Conservation (phyloP, 192 early-diverging fungal species). For the Allomyces macrogynus region DNA sequence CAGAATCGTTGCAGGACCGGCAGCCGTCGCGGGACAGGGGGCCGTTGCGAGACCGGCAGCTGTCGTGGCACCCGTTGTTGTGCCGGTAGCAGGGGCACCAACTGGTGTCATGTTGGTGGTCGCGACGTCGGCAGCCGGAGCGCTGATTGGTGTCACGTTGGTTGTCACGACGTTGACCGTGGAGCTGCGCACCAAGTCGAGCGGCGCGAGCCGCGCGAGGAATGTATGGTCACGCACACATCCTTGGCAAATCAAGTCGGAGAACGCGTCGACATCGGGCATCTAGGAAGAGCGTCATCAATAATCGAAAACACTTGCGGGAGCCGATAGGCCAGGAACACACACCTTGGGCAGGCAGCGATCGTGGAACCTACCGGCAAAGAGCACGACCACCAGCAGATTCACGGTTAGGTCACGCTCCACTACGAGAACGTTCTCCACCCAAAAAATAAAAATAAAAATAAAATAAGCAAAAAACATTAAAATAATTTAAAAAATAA, state of each 20-base stretch:
- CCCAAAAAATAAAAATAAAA: no score
- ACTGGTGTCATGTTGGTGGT: not conserved
- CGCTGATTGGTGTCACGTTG: not conserved
- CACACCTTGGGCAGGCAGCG: conserved; percentile 14
- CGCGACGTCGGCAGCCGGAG: not conserved
- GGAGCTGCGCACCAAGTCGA: conserved; percentile 10
- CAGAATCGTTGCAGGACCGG: no score
- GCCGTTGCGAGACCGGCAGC: no score
- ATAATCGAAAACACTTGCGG: not conserved
- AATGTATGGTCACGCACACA: conserved; percentile 30
- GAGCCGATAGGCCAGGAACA: not conserved
- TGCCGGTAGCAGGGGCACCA: no score
- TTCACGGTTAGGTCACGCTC: no score
- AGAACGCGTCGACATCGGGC: conserved; percentile 31
- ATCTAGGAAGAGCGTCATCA: conserved; percentile 9
- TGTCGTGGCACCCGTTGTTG: no score
- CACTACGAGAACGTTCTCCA: no score
- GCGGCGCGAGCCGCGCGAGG: conserved; percentile 13
- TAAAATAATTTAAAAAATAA: no score
- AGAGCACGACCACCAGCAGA: no score
- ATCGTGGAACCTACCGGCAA: conserved; percentile 38
- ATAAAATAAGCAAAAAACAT: no score
- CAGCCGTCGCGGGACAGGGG: no score
- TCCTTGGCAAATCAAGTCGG: conserved; percentile 45
- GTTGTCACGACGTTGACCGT: conserved; percentile 1